These are phyloP conservation scores for Plasmodium vivax DNA, from an alignment of 169 alveolate genomes.

Conservation along the genomic window DNA sequence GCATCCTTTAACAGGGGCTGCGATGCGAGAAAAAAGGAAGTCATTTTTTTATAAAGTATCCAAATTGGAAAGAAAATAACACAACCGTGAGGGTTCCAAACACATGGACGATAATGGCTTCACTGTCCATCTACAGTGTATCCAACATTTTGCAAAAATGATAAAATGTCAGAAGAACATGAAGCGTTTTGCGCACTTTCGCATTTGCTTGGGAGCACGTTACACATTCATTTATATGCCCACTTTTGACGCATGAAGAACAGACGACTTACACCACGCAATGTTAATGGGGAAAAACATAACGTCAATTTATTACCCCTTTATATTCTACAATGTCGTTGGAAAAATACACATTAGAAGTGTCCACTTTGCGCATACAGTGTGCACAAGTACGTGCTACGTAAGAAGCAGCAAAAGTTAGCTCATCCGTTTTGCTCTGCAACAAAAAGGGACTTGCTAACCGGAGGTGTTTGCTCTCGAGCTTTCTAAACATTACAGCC, in stretches of 20 bases:
- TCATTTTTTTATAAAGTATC: neutral
- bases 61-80: neutral
- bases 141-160: neutral
- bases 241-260: neutral
- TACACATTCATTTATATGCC: neutral
- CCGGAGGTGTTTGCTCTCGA: neutral
- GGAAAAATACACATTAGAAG: neutral
- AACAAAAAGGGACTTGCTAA: neutral
- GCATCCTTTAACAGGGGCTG: neutral
- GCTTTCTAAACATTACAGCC: neutral
- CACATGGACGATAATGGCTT: neutral
- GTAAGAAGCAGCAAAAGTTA: neutral
- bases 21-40: neutral
- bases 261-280: neutral
- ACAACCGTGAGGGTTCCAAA: neutral
- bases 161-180: neutral
- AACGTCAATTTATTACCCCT: neutral
- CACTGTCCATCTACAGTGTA: neutral
- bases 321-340: neutral
- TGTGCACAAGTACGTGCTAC: neutral
- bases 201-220: neutral
- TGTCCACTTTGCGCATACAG: neutral
- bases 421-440: neutral
- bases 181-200: neutral
- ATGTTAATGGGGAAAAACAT: neutral